Evolutionary conservation across 176 grass and related monocot genomes (phyloP).

Genomic region (Chloris gayana): DNA sequence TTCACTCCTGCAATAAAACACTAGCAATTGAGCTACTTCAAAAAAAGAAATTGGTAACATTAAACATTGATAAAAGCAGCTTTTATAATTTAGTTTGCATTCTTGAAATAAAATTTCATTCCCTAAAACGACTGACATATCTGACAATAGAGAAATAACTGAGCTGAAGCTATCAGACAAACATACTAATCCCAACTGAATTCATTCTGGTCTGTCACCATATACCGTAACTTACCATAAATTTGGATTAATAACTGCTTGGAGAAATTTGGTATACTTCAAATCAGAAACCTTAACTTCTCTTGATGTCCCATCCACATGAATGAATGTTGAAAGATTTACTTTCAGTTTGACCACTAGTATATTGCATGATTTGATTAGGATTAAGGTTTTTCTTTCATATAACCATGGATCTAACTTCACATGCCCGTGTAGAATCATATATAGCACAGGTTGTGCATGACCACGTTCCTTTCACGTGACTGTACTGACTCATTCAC

Average conservation of each 20-base stretch:
- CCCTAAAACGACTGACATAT: background rate
- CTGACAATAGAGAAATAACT: background rate
- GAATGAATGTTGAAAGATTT: background rate
- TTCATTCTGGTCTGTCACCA: background rate
- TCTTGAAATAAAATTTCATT: background rate
- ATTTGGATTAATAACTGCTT: background rate
- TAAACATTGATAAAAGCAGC: background rate
- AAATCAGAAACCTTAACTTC: background rate
- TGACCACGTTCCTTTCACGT: constrained; percentile 31
- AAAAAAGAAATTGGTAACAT: background rate
- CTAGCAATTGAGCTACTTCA: background rate
- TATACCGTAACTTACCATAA: background rate
- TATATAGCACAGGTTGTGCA: background rate
- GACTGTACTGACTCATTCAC: constrained; percentile 34
- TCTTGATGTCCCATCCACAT: background rate
- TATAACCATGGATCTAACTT: constrained; percentile 24
- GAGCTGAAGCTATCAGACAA: background rate
- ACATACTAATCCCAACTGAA: background rate
- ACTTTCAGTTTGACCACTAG: background rate
- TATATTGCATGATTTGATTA: constrained; percentile 5
- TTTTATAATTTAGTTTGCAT: background rate
- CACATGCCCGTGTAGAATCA: background rate
- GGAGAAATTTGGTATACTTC: background rate
- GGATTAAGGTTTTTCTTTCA: constrained; percentile 32
- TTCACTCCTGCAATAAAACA: constrained; percentile 64